Evolutionary conservation across 208 protist genomes (phyloP), one percentile per base, ranked within the genome.

Genomic region (Phytomonas francai): DNA sequence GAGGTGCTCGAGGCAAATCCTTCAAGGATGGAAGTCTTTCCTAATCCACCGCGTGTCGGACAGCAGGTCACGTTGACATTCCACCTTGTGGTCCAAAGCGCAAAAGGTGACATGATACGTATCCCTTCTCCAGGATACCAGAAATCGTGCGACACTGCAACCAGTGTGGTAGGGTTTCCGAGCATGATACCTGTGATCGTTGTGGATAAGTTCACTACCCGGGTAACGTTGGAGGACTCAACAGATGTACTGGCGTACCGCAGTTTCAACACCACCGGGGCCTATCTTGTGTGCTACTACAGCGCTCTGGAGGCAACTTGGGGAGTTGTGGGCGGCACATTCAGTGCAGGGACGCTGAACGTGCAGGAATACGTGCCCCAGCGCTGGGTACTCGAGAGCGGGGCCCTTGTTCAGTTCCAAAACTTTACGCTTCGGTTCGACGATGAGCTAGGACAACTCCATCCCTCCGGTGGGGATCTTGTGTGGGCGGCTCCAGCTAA

Each of bases 41-140:
- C 91, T 0, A 56, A 59, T 22, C 74, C 73, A 16, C 88, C 89
- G n/a, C 84, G 89, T n/a, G 91, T 96, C 19, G 91, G 91, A 12
- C 87, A 96, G 77, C 74, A 74, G 45, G 88, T 94, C 57, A 92
- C 77, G n/a, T 76, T 94, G 49, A 92, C 82, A 12, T 93, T 96
- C 68, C 65, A 78, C 29, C 75, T 94, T 22, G 30, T 85, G 19
- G 75, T 83, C 25, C 51, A 49, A 34, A 67, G 87, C n/a, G 80
- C 27, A 62, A 71, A 57, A 1, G 66, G 69, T 34, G 91, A 96
- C 70, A 59, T 64, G 33, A 75, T 94, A 32, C 79, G 81, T 49
- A 76, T 96, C 62, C 80, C 80, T 39, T 27, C 36, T 30, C 66
- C 64, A 19, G 59, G 59, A 68, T 66, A 68, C 63, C 71, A 64